These are phyloP conservation scores for Leishmania turanica DNA, from an alignment of 208 protist genomes.

Conservation along the genomic window DNA sequence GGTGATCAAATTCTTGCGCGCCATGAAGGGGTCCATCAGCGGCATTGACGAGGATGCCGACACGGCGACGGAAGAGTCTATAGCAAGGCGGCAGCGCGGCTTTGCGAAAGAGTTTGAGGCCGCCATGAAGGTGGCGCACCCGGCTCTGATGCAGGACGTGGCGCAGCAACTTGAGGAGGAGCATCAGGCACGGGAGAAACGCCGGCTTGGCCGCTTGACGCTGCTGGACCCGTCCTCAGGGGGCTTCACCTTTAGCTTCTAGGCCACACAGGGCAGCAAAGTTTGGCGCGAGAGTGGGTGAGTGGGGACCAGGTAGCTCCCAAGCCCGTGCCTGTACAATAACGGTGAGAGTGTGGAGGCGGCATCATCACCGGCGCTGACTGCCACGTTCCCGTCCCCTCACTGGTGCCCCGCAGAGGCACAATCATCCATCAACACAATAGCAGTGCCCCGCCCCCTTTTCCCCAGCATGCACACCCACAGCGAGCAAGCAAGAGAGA, in stretches of 20 bases:
- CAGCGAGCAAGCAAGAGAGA: not conserved
- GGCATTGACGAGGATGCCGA: slow-evolving; percentile 89
- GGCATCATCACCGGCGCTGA: not conserved
- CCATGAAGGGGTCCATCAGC: slow-evolving; percentile 84
- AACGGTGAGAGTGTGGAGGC: not conserved
- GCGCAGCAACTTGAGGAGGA: slow-evolving; percentile 59
- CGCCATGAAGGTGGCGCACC: slow-evolving; percentile 58
- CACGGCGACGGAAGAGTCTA: slow-evolving; percentile 44
- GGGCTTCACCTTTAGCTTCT: slow-evolving; percentile 84
- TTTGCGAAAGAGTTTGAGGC: slow-evolving; percentile 73
- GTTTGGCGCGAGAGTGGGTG: not conserved
- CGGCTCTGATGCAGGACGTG: slow-evolving; percentile 57
- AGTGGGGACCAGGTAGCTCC: not conserved
- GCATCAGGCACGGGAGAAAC: slow-evolving; percentile 50
- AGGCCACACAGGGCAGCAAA: not conserved
- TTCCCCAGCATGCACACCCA: not conserved
- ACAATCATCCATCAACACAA: not conserved
- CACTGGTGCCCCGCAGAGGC: not conserved
- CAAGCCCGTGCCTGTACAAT: not conserved
- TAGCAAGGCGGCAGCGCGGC: slow-evolving; percentile 38
- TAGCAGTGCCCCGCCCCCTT: not conserved
- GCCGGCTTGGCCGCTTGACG: slow-evolving; percentile 41
- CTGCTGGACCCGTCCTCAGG: slow-evolving; percentile 59
- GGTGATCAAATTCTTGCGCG: slow-evolving; percentile 84
- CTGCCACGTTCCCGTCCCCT: not conserved